Percentiles rank a stretch among this genome's conserved stretches.
phyloP scores from a whole-genome alignment of 176 grass and related monocot species.

The Puya raimondii region DNA sequence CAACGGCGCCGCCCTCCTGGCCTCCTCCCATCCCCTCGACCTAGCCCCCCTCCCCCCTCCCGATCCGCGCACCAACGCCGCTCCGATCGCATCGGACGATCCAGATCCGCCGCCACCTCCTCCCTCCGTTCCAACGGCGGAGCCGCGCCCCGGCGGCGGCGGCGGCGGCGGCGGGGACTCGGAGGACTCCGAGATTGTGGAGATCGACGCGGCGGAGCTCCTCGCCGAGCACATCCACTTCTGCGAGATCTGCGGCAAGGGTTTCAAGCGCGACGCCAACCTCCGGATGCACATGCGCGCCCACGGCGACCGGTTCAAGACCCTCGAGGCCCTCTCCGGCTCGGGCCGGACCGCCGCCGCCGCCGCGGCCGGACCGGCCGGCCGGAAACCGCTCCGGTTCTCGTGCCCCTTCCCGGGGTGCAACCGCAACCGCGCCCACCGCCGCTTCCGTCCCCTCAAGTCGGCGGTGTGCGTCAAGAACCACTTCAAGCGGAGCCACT shows the following conservation, averaged over 20 bases:
- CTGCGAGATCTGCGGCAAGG: conserved; percentile 93
- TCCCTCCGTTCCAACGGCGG: conserved; percentile 12
- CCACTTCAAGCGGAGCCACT: conserved; percentile 95
- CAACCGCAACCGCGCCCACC: conserved; percentile 72
- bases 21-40: conserved; percentile 30
- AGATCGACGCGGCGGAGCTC: conserved; percentile 77
- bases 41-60: not conserved
- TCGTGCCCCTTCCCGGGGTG: conserved; percentile 75
- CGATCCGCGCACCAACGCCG: no score
- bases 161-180: conserved; percentile 17
- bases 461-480: conserved; percentile 78
- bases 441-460: conserved; percentile 87
- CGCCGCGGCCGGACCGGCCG: conserved; percentile 17
- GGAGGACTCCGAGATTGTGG: conserved; percentile 57
- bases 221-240: conserved; percentile 83
- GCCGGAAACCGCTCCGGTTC: conserved; percentile 42
- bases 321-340: conserved; percentile 74
- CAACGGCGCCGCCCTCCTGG: conserved; percentile 72
- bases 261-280: conserved; percentile 96
- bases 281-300: conserved; percentile 99
- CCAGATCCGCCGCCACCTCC: not conserved
- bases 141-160: conserved; percentile 14
- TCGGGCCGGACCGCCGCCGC: conserved; percentile 18
- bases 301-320: conserved; percentile 97
- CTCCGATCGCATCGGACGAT: not conserved